Evolutionary conservation across 1,284 basidiomycete species (phyloP), one percentile per base, ranked within the genome.

Genomic region (Heterobasidion annosum): DNA sequence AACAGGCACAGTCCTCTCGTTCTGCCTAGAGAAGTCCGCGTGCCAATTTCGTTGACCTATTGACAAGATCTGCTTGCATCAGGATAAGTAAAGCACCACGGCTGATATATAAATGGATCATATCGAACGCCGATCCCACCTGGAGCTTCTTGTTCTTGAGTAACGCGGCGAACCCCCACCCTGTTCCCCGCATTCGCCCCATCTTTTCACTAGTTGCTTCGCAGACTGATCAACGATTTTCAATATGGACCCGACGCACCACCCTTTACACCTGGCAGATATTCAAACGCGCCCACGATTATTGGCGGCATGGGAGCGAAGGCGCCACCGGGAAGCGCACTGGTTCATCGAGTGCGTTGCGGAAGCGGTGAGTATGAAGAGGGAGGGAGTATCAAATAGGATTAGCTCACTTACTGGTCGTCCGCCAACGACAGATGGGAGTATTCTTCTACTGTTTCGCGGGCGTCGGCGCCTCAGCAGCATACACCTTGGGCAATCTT

Each of bases 401-500:
- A 25, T 25, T 5, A 25, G 40, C 40, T 43, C 43, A 5, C 10
- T 33, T 2, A 18, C 47, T 34, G 68, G 15, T 66, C 68, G 42
- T 69, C 70, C 57, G 59, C 70, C 54, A 67, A 65, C 34, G 13
- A 34, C 55, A 73, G 69, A 16, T 70, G 9, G 72, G 71, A 8
- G 70, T 69, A n/a, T 73, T 75, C 58, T 61, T 70, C 48, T 71
- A 70, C 61, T 75, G 76, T 34, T 85, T 81, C 60, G 71, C 59
- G 80, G 83, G 82, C 48, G 65, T 81, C 16, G 83, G 82, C 43
- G 72, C 83, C 1, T 76, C 75, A 7, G 75, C 79, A 15, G 69
- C 71, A 8, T 81, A 70, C 52, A 65, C 77, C 15, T 63, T 82
- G 8, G 81, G 78, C 34, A 71, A 67, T 51, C 65, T 79, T 57